Evolutionary conservation across 176 grass and related monocot genomes (phyloP).

Genomic region (Cenchrus purpureus): DNA sequence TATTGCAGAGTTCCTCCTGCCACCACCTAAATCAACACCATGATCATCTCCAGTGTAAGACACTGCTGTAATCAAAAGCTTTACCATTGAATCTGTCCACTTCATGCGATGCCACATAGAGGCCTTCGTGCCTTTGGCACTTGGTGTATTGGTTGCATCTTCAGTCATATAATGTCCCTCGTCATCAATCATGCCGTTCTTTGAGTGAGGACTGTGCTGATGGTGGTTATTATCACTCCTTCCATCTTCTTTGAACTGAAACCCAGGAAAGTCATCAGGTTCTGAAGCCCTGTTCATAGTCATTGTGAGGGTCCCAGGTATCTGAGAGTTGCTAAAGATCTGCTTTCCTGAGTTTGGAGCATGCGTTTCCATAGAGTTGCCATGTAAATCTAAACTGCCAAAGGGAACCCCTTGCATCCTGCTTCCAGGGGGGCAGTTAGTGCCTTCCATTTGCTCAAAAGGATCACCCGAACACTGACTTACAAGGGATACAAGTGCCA

Average conservation of each 20-base stretch:
- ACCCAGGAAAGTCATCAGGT: conserved; percentile 44
- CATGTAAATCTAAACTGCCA: conserved; percentile 52
- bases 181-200: conserved; percentile 60
- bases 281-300: conserved; percentile 43
- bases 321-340: conserved; percentile 40
- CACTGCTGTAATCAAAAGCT: conserved; percentile 88
- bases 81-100: conserved; percentile 96
- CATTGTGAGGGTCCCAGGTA: conserved; percentile 39
- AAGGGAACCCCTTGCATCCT: conserved; percentile 58
- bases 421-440: conserved; percentile 47
- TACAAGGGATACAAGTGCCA: conserved; percentile 12
- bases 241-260: conserved; percentile 61
- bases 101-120: conserved; percentile 96
- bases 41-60: conserved; percentile 79
- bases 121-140: conserved; percentile 59
- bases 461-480: not conserved
- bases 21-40: conserved; percentile 52
- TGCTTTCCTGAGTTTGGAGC: conserved; percentile 45
- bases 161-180: conserved; percentile 59
- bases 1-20: conserved; percentile 60
- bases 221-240: conserved; percentile 46
- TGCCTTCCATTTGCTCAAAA: conserved; percentile 72
- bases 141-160: conserved; percentile 51
- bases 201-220: conserved; percentile 45
- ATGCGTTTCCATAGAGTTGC: conserved; percentile 53